phyloP scores from a whole-genome alignment of 306 rosid species.

The Rubus parviflorus region DNA sequence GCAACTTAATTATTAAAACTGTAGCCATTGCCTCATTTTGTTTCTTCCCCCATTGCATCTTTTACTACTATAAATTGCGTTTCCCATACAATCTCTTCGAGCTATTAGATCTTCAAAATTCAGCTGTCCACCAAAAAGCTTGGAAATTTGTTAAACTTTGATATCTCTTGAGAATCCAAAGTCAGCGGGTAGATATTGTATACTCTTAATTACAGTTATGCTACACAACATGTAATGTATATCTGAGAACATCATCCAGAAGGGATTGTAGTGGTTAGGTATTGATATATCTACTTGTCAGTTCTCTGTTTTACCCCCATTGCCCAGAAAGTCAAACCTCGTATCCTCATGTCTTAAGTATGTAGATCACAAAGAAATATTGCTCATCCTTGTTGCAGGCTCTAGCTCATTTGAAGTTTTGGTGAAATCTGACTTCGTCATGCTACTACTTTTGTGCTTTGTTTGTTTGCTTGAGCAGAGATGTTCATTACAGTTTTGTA shows the following conservation, averaged over 20 bases:
- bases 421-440: neutral
- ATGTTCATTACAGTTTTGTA: neutral
- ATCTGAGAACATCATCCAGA: neutral
- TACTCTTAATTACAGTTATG: neutral
- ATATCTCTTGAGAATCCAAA: neutral
- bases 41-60: neutral
- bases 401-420: neutral
- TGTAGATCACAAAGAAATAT: neutral
- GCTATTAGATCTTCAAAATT: slow-evolving; percentile 12
- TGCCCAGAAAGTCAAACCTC: neutral
- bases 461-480: neutral
- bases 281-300: neutral
- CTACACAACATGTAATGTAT: neutral
- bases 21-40: neutral
- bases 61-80: neutral
- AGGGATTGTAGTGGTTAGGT: neutral
- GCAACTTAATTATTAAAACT: neutral
- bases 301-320: neutral
- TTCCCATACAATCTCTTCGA: neutral
- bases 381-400: neutral
- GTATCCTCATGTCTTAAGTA: neutral
- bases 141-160: neutral
- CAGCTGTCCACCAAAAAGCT: neutral
- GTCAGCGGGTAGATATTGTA: neutral
- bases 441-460: neutral